phyloP scores from a whole-genome alignment of 192 early-diverging fungal species.

The Backusella australiensis region DNA sequence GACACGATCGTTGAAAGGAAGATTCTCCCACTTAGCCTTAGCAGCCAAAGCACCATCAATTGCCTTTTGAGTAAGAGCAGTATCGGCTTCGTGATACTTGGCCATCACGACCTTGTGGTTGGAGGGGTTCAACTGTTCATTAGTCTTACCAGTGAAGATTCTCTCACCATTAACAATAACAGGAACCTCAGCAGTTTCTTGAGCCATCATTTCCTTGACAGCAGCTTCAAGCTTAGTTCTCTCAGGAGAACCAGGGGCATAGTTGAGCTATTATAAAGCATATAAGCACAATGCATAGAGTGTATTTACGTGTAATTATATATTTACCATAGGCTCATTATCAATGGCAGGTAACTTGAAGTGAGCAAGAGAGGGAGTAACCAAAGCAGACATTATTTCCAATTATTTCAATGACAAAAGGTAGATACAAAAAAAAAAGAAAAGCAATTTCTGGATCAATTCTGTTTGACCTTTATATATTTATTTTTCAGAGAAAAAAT shows the following conservation, averaged over 20 bases:
- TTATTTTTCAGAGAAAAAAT: neutral
- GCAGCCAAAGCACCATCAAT: slow-evolving; percentile 85
- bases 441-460: neutral
- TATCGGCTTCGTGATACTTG: slow-evolving; percentile 82
- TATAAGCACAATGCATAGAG: neutral
- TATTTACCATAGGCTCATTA: slow-evolving; percentile 83
- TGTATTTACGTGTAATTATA: neutral
- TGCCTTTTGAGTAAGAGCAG: slow-evolving; percentile 56
- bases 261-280: slow-evolving; percentile 48
- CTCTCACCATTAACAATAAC: slow-evolving; percentile 84
- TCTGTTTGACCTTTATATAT: neutral
- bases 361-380: slow-evolving; percentile 63
- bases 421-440: neutral
- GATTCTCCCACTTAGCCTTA: slow-evolving; percentile 86
- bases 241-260: slow-evolving; percentile 74
- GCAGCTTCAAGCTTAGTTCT: slow-evolving; percentile 71
- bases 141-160: slow-evolving; percentile 63
- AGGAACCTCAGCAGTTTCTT: slow-evolving; percentile 76
- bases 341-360: slow-evolving; percentile 79
- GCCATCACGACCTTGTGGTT: slow-evolving; percentile 79
- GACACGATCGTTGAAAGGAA: slow-evolving; percentile 92
- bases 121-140: slow-evolving; percentile 78
- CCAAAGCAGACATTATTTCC: slow-evolving; percentile 1
- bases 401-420: neutral
- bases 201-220: slow-evolving; percentile 68